Evolutionary conservation across 2,329 filamentous ascomycete species (phyloP).

Genomic region (Plenodomus lindquistii): DNA sequence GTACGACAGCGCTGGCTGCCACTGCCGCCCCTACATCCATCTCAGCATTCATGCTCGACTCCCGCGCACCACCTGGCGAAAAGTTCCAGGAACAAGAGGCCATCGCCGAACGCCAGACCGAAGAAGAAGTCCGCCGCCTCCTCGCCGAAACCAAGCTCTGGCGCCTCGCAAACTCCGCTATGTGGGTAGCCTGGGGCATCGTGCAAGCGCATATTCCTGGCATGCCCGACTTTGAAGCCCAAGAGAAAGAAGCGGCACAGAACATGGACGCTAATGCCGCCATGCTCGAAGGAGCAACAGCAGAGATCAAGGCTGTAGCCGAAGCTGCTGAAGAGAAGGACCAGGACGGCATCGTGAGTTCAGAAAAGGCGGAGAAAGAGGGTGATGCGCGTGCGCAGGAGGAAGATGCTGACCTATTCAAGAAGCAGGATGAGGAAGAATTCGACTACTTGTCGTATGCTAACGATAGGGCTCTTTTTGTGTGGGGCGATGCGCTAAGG

Average conservation of each 20-base stretch:
- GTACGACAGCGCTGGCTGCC: conserved; percentile 38
- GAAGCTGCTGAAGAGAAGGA: conserved; percentile 20
- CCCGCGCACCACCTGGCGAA: conserved; percentile 41
- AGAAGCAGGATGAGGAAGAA: conserved; percentile 63
- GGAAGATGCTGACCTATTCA: conserved; percentile 45
- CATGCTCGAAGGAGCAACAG: conserved; percentile 31
- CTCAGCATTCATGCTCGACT: conserved; percentile 77
- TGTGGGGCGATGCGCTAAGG: conserved; percentile 86
- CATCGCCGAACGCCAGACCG: conserved; percentile 61
- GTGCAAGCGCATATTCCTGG: conserved; percentile 88
- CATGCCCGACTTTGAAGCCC: conserved; percentile 57
- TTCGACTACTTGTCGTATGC: conserved; percentile 95
- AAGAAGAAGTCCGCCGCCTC: conserved; percentile 70
- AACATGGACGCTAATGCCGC: conserved; percentile 23
- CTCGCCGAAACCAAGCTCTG: conserved; percentile 81
- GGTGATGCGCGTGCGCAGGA: conserved; percentile 28
- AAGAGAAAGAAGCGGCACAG: conserved; percentile 16
- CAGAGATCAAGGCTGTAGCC: conserved; percentile 23
- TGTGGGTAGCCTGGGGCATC: conserved; percentile 96
- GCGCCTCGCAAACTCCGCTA: conserved; percentile 83
- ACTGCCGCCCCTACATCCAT: conserved; percentile 46
- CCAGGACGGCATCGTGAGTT: conserved; percentile 31
- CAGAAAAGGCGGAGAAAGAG: conserved; percentile 25
- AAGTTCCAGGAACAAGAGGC: conserved; percentile 50
- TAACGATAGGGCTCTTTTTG: conserved; percentile 87